Conservation (phyloP, 2,329 filamentous ascomycete genomes). For the Aspergillus japonicus region DNA sequence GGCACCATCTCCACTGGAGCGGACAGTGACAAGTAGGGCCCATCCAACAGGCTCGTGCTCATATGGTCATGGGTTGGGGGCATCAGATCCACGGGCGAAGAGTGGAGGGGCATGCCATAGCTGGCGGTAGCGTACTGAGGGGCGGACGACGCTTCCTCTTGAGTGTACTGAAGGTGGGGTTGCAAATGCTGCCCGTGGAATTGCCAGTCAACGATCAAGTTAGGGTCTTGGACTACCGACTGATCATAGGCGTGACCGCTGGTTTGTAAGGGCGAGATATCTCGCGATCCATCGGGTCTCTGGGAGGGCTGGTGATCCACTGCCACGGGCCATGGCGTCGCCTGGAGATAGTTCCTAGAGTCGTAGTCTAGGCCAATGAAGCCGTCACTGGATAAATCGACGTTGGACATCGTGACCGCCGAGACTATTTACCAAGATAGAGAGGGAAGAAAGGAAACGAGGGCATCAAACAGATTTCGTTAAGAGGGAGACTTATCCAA, state of each 20-base stretch:
- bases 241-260: slow-evolving; percentile 45
- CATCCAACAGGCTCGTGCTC: slow-evolving; percentile 62
- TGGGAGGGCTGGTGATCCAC: slow-evolving; percentile 43
- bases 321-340: slow-evolving; percentile 44
- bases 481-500: slow-evolving; percentile 4
- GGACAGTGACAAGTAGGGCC: slow-evolving; percentile 56
- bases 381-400: slow-evolving; percentile 46
- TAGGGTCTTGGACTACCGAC: slow-evolving; percentile 44
- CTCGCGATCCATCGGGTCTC: slow-evolving; percentile 38
- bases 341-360: slow-evolving; percentile 46
- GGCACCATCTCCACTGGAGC: slow-evolving; percentile 66
- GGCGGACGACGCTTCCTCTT: slow-evolving; percentile 56
- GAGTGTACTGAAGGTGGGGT: slow-evolving; percentile 39
- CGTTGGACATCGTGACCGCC: slow-evolving; percentile 41
- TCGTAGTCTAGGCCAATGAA: slow-evolving; percentile 50
- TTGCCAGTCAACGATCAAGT: slow-evolving; percentile 48
- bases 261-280: slow-evolving; percentile 46
- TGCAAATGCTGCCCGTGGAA: slow-evolving; percentile 40
- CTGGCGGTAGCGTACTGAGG: slow-evolving; percentile 57
- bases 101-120: slow-evolving; percentile 50
- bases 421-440: slow-evolving; percentile 19
- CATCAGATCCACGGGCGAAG: slow-evolving; percentile 54
- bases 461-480: slow-evolving; percentile 5
- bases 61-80: slow-evolving; percentile 62
- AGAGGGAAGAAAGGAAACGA: slow-evolving; percentile 18